A percentile compares a stretch with the other conserved stretches of the same genome.
Conservation (phyloP, 2,329 filamentous ascomycete genomes). For the Aspergillus sergii region DNA sequence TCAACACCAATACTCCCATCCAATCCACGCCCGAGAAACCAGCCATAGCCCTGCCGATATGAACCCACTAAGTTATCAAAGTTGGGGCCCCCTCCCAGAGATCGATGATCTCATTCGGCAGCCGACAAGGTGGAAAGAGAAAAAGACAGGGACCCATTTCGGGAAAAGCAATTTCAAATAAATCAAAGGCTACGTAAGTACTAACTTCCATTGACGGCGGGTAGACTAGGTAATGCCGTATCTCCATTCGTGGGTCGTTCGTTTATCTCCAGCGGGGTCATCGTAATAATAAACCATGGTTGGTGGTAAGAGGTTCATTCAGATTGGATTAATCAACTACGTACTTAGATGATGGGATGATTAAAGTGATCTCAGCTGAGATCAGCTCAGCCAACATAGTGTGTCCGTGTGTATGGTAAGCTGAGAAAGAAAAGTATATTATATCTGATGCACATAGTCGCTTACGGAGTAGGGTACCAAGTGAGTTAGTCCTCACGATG, state of each 20-base stretch:
- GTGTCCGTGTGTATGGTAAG: not conserved
- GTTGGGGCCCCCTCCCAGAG: no score
- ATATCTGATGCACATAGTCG: not conserved
- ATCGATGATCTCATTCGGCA: not conserved
- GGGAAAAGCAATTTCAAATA: not conserved
- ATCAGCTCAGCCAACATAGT: not conserved
- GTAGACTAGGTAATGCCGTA: not conserved
- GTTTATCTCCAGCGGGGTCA: not conserved
- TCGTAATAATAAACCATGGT: not conserved
- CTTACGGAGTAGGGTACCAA: not conserved
- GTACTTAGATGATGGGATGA: not conserved
- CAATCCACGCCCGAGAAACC: not conserved
- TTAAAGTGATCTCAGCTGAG: slow-evolving; percentile 1
- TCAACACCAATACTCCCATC: no score
- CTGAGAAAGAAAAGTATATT: not conserved
- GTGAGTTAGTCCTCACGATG: not conserved
- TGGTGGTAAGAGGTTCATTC: not conserved
- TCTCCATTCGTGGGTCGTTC: not conserved
- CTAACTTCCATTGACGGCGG: not conserved
- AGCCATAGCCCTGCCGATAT: not conserved
- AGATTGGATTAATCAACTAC: not conserved
- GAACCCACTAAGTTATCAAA: not conserved
- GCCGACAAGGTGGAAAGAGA: not conserved
- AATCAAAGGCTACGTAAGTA: no score
- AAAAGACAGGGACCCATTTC: not conserved